Evolutionary conservation across 129 eudicot genomes (phyloP), one percentile per base, ranked within the genome.

Genomic region (Flaveria robusta): DNA sequence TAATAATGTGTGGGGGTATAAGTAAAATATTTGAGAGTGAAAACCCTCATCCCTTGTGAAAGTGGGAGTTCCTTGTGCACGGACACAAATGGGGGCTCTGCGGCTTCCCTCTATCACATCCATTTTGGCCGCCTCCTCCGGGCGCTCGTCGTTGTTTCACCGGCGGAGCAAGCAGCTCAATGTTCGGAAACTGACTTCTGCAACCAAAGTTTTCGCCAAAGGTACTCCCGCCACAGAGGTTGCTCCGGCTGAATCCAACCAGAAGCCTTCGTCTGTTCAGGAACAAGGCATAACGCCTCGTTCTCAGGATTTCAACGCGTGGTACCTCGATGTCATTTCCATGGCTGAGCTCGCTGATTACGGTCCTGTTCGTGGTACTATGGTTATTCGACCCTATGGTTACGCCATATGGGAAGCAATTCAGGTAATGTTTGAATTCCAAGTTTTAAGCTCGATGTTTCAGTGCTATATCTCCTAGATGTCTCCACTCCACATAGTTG

Each of bases 341-440:
- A 80, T 85, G 74, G 99, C 99, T 4, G 99, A 95, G 86, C 89
- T 95, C 29, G 97, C 97, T 49, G 99, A 91, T 86, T 91, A 95
- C 45, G 99, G 99, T 10, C 99, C 99, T 0, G 99, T 95, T 86
- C 90, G 99, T 3, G 99, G 99, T 59, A 95, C 97, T 20, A 95
- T 95, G 99, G 99, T 91, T 55, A 95, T 95, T 80, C 87, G 97
- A 15, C 99, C 99, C 9, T 95, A 91, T 42, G 99, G 99, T 70
- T 95, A 95, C 27, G 99, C 99, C 3, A 95, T 95, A 70, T 95
- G 99, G 99, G 99, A 95, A 79, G 94, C 99, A 8, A 95, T 95
- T 87, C 99, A 91, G 92, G 98, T 90, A 7, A 11, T 1, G 19
- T 60, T 60, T 22, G 9, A 23, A 4, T 79, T 34, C 37, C 15